Evolutionary conservation across 1,284 basidiomycete genomes (phyloP), one percentile per base, ranked within the genome.

Genomic region (Termitomyces sp.): DNA sequence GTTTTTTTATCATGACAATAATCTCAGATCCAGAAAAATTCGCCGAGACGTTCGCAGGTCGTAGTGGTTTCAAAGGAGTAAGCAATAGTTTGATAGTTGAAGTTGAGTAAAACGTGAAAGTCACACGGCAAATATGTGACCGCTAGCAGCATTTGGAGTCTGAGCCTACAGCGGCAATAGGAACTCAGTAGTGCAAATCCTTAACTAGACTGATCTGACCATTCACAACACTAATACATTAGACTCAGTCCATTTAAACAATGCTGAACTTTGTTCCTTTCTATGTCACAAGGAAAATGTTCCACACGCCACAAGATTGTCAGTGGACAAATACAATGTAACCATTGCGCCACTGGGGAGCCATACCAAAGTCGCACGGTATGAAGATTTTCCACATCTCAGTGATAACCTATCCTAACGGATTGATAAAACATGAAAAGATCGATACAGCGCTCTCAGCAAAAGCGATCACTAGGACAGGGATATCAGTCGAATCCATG

Each of bases 381-480:
- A 28, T 28, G 17, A 24, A 12, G 19, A n/a, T 34, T 38, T 12
- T 8, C 17, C n/a, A n/a, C 17, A 3, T 7, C 6, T 26, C 15
- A 15, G 12, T 2, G 13, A 38, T 9, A 5, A n/a, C 24, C 8
- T 8, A 36, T 24, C 13, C 9, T 6, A 36, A 26, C 24, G 5
- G 15, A 8, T 1, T 28, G 15, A 43, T 43, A 28, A 53, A 58
- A 17, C 30, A 41, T 28, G 30, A 9, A 17, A 5, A 46, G 17
- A 19, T 31, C 3, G 7, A 2, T 45, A 46, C 36, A 43, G 12
- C 30, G 46, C 26, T 24, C 12, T 76, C 64, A 86, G 68, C 84
- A 86, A 62, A 86, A 86, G 39, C 84, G 80, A 64, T 86, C 84
- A 61, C 83, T 86, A 58, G 4, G 43, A 53, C 26, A 39, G 33